phyloP scores from a whole-genome alignment of 176 grass and related monocot genomes.

The Coix lacrymajobi region DNA sequence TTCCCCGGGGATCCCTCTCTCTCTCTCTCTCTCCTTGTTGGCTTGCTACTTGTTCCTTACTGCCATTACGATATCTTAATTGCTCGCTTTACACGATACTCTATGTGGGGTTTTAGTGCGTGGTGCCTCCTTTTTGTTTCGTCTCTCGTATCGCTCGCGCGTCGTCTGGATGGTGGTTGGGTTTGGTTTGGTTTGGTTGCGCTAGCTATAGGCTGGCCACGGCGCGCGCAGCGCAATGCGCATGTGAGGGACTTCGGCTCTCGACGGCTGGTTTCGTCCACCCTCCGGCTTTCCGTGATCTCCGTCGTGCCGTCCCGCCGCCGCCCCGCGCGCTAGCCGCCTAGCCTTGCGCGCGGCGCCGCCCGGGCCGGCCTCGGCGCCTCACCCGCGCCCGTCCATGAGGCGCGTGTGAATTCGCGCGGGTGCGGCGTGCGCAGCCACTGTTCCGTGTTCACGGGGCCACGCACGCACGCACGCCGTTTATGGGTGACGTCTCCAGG shows the following conservation, averaged over 20 bases:
- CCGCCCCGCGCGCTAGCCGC: too few relatives aligned
- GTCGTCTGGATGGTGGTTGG: neutral
- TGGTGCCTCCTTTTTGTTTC: neutral
- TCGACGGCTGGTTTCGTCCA: neutral
- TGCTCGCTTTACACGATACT: neutral
- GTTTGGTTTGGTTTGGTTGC: neutral
- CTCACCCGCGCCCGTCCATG: neutral
- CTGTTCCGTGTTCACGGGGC: constrained; percentile 5
- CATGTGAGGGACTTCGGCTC: too few relatives aligned
- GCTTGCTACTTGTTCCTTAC: constrained; percentile 19
- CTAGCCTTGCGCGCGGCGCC: too few relatives aligned
- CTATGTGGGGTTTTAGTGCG: neutral
- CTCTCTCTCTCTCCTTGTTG: constrained; percentile 38
- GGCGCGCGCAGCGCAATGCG: too few relatives aligned
- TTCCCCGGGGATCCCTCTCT: neutral
- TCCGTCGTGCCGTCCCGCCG: too few relatives aligned
- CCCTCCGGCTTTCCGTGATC: neutral
- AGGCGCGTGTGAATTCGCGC: neutral
- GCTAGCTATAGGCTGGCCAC: neutral
- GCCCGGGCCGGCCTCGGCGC: too few relatives aligned
- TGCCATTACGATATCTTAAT: neutral
- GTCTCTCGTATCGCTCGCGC: neutral
- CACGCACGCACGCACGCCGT: neutral
- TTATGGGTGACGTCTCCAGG: neutral
- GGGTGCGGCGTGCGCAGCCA: neutral